These are phyloP conservation scores for Alnus glutinosa DNA, from an alignment of 306 rosid species.

Conservation along the genomic window DNA sequence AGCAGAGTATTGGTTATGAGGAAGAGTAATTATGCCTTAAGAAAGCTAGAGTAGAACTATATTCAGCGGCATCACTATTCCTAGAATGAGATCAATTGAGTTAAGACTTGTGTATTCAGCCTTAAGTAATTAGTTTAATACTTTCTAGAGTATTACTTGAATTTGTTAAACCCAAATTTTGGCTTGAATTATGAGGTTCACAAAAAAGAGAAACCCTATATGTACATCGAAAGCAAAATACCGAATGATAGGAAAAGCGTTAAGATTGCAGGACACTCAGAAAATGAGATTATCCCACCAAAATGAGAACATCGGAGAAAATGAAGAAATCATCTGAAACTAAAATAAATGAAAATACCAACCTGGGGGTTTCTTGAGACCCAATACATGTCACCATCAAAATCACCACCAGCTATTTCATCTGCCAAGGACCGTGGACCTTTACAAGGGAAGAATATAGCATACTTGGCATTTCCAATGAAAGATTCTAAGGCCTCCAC, in stretches of 20 bases:
- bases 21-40: no score
- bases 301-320: not conserved
- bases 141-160: not conserved
- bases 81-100: no score
- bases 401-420: conserved; percentile 87
- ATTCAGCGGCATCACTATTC: not conserved
- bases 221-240: not conserved
- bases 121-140: not conserved
- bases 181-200: conserved; percentile 1
- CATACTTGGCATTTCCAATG: conserved; percentile 71
- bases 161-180: not conserved
- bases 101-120: no score
- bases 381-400: conserved; percentile 90
- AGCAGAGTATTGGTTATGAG: not conserved
- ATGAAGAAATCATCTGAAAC: conserved; percentile 5
- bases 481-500: conserved; percentile 45
- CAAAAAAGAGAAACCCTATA: not conserved
- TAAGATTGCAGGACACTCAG: not conserved
- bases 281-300: not conserved
- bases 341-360: conserved; percentile 1
- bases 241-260: not conserved
- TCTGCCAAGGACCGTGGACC: conserved; percentile 82
- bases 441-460: conserved; percentile 71
- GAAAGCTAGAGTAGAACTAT: not conserved
- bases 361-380: conserved; percentile 76